A percentile compares a stretch with the other conserved stretches of the same genome.
Conservation (phyloP, 2,329 filamentous ascomycete genomes). For the Neopestalotiopsis clavispora region DNA sequence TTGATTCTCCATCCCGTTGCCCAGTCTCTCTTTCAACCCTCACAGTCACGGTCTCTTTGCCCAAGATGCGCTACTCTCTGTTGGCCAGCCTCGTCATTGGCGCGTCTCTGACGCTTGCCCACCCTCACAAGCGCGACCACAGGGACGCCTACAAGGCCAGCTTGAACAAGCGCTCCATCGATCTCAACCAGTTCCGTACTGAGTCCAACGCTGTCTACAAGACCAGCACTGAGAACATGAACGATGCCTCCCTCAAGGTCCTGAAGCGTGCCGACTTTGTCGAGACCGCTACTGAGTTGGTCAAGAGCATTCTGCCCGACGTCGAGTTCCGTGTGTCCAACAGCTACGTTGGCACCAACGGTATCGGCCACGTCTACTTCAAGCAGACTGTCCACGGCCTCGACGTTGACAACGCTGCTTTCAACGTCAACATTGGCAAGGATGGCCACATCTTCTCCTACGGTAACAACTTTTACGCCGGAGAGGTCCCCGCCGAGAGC, state of each 20-base stretch:
- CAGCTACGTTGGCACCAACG: constrained; percentile 59
- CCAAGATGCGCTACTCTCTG: constrained; percentile 36
- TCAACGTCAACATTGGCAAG: constrained; percentile 60
- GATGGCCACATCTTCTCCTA: constrained; percentile 63
- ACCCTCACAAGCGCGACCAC: constrained; percentile 29
- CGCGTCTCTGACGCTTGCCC: constrained; percentile 33
- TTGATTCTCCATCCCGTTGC: constrained; percentile 17
- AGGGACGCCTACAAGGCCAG: constrained; percentile 26
- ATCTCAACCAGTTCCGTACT: constrained; percentile 38
- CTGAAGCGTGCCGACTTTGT: constrained; percentile 43
- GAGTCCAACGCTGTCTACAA: constrained; percentile 35
- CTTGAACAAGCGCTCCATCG: constrained; percentile 36
- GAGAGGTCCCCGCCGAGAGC: constrained; percentile 44
- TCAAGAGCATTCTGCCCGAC: constrained; percentile 42
- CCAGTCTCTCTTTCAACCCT: constrained; percentile 19
- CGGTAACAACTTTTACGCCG: constrained; percentile 53
- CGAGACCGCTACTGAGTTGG: constrained; percentile 48
- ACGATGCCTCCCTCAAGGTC: constrained; percentile 29
- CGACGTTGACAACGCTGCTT: constrained; percentile 65
- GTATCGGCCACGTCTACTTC: constrained; percentile 62
- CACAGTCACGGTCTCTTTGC: constrained; percentile 24
- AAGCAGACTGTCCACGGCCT: constrained; percentile 62
- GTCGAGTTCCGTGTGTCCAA: constrained; percentile 56
- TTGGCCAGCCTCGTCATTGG: constrained; percentile 38
- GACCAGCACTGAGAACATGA: constrained; percentile 31